phyloP scores from a whole-genome alignment of 257 asterid species.

The Fraxinus quadrangulata region DNA sequence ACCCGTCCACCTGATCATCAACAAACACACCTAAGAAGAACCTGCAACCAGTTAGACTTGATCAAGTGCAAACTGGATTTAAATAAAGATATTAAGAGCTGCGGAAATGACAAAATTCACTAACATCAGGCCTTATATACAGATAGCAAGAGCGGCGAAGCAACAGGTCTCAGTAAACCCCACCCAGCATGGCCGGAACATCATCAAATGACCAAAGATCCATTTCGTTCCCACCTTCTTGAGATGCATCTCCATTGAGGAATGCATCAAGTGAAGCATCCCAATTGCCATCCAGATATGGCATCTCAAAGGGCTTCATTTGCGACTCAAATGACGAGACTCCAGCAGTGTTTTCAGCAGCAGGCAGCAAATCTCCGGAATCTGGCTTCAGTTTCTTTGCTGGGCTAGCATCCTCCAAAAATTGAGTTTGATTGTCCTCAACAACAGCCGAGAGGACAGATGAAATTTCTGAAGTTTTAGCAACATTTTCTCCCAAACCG shows the following conservation, averaged over 20 bases:
- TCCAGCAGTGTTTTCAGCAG: slow-evolving; percentile 28
- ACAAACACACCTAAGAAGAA: slow-evolving; percentile 52
- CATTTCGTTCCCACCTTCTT: slow-evolving; percentile 54
- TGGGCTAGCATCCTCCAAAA: slow-evolving; percentile 45
- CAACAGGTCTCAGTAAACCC: slow-evolving; percentile 43
- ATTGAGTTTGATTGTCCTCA: slow-evolving; percentile 53
- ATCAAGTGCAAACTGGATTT: not conserved
- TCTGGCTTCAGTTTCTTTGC: slow-evolving; percentile 53
- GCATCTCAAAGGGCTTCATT: slow-evolving; percentile 69
- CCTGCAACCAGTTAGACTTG: not conserved
- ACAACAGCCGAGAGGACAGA: slow-evolving; percentile 58
- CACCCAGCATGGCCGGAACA: slow-evolving; percentile 53
- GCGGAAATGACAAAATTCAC: slow-evolving; percentile 32
- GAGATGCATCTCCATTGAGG: slow-evolving; percentile 48
- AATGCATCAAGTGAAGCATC: slow-evolving; percentile 71
- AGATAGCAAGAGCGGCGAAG: slow-evolving; percentile 25
- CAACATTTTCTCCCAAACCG: slow-evolving; percentile 67
- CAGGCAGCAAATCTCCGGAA: slow-evolving; percentile 28
- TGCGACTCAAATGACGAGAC: slow-evolving; percentile 53
- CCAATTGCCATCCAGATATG: slow-evolving; percentile 69
- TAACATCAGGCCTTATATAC: slow-evolving; percentile 84
- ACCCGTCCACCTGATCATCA: slow-evolving; percentile 27
- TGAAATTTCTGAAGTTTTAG: slow-evolving; percentile 72
- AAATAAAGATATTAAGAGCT: not conserved
- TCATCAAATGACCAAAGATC: slow-evolving; percentile 83